phyloP scores from a whole-genome alignment of 1,139 yeast genomes.

The Waltiozyma sp. region DNA sequence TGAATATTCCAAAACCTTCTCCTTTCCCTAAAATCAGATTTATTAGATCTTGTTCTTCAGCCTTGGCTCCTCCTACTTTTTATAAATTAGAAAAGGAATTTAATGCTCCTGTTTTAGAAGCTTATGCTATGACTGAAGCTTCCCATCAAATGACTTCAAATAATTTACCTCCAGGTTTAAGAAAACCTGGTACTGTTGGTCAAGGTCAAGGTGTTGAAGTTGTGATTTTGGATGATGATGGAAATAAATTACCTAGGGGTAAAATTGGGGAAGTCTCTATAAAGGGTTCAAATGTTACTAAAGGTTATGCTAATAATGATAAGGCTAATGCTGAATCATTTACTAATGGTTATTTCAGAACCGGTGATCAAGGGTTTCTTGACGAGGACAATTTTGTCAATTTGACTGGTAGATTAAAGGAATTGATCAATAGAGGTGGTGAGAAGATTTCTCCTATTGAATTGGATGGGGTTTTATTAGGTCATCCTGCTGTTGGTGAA shows the following conservation, averaged over 20 bases:
- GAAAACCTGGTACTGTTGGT: constrained; percentile 64
- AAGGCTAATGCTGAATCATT: constrained; percentile 59
- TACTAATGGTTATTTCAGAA: constrained; percentile 47
- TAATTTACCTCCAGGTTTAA: constrained; percentile 47
- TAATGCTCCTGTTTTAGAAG: constrained; percentile 57
- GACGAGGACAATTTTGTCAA: constrained; percentile 47
- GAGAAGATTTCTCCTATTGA: constrained; percentile 63
- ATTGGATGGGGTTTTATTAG: constrained; percentile 43
- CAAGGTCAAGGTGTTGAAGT: constrained; percentile 58
- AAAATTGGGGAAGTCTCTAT: constrained; percentile 55
- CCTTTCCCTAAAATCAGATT: constrained; percentile 45
- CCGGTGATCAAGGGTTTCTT: constrained; percentile 61
- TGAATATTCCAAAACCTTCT: constrained; percentile 37
- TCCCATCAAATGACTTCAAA: constrained; percentile 65
- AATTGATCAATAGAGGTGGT: constrained; percentile 58
- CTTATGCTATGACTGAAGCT: constrained; percentile 74
- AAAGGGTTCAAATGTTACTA: constrained; percentile 53
- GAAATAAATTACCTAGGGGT: constrained; percentile 35
- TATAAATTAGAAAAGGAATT: constrained; percentile 41
- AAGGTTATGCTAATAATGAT: constrained; percentile 58
- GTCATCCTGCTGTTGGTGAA: constrained; percentile 46
- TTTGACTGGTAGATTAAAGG: constrained; percentile 57
- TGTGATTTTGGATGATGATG: constrained; percentile 39
- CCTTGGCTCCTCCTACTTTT: constrained; percentile 54
- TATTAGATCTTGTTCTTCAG: constrained; percentile 57